These are phyloP conservation scores for Jacaranda mimosifolia DNA, from an alignment of 257 asterid species.

Conservation along the genomic window DNA sequence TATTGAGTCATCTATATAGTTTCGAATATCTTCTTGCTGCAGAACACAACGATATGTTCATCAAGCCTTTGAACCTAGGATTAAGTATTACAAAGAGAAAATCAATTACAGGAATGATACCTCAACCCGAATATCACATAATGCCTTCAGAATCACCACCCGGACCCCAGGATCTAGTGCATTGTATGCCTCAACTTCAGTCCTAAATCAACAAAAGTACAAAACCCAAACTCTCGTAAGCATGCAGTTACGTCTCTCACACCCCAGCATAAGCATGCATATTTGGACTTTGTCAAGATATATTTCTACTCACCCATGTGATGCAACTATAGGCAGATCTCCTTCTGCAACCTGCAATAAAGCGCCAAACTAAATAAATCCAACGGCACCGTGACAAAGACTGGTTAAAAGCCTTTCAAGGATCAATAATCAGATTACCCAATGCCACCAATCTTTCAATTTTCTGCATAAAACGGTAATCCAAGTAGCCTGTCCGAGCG, in stretches of 20 bases:
- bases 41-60: constrained; percentile 42
- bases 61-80: constrained; percentile 15
- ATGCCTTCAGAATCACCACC: constrained; percentile 91
- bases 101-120: constrained; percentile 49
- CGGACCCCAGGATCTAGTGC: constrained; percentile 90
- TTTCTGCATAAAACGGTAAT: constrained; percentile 91
- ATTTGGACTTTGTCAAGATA: constrained; percentile 25
- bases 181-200: constrained; percentile 84
- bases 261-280: constrained; percentile 19
- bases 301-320: constrained; percentile 84
- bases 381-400: constrained; percentile 20
- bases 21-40: constrained; percentile 98
- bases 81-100: constrained; percentile 29
- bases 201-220: constrained; percentile 52
- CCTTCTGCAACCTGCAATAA: constrained; percentile 94
- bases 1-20: constrained; percentile 76
- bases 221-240: constrained; percentile 30
- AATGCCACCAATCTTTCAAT: constrained; percentile 98
- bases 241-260: constrained; percentile 22
- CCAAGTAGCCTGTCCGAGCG: constrained; percentile 92
- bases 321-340: constrained; percentile 92
- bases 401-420: constrained; percentile 28
- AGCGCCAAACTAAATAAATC: constrained; percentile 38
- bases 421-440: constrained; percentile 67
- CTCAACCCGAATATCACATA: constrained; percentile 99